Evolutionary conservation across 1,284 basidiomycete species (phyloP).

Genomic region (Austropuccinia psidii): DNA sequence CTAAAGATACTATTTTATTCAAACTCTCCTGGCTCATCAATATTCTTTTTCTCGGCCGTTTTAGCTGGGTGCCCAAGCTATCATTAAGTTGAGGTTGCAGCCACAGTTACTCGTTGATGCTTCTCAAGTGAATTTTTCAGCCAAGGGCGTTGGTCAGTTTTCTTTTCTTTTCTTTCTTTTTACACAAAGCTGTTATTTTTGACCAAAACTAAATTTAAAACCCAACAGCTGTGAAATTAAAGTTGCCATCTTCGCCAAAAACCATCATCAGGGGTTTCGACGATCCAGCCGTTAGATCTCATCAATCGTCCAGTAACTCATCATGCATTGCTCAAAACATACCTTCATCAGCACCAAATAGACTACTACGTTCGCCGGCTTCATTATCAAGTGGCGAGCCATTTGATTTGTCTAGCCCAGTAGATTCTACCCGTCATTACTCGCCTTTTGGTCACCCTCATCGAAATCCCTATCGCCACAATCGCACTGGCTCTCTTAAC

Average conservation of each 20-base stretch:
- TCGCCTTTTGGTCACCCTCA: too few relatives aligned
- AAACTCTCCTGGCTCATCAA: background rate
- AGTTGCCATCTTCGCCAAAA: background rate
- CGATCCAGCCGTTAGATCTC: background rate
- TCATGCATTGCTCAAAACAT: too few relatives aligned
- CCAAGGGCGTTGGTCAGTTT: slow-evolving; percentile 23
- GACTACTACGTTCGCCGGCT: too few relatives aligned
- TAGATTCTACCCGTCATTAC: too few relatives aligned
- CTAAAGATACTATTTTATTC: background rate
- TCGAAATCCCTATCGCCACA: too few relatives aligned
- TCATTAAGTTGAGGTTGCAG: background rate
- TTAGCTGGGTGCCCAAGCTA: slow-evolving; percentile 6
- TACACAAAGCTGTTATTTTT: background rate
- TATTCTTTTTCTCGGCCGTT: background rate
- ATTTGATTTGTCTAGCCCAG: too few relatives aligned
- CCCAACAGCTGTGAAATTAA: background rate
- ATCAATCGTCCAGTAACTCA: background rate
- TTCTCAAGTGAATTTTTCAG: slow-evolving; percentile 24
- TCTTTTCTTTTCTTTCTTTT: background rate
- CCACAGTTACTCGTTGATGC: slow-evolving; percentile 7
- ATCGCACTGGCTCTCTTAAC: too few relatives aligned
- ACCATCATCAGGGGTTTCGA: background rate
- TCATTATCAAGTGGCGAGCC: too few relatives aligned
- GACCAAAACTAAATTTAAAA: background rate
- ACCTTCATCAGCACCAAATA: too few relatives aligned